phyloP scores from a whole-genome alignment of 2,329 filamentous ascomycete species.

The Lachnellula willkommii region DNA sequence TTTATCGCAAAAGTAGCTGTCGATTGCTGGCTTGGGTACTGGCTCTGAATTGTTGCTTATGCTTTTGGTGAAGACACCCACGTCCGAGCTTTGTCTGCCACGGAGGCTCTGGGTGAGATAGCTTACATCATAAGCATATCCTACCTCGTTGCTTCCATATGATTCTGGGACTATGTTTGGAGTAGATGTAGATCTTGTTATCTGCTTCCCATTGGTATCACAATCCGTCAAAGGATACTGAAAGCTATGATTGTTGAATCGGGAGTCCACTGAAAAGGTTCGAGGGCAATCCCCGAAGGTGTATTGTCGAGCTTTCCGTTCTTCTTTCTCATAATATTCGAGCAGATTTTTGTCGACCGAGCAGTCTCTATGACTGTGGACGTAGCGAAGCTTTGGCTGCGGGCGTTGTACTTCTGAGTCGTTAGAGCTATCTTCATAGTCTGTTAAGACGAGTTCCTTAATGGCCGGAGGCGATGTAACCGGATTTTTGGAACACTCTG shows the following conservation, averaged over 20 bases:
- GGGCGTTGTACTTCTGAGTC: not conserved
- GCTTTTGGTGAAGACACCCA: not conserved
- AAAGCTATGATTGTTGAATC: not conserved
- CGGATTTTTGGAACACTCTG: not conserved
- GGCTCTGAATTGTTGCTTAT: not conserved
- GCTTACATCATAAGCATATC: not conserved
- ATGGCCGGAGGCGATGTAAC: not conserved
- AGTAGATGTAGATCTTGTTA: not conserved
- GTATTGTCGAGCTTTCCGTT: not conserved
- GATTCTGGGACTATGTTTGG: not conserved
- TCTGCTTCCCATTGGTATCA: not conserved
- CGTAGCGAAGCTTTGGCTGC: slow-evolving; percentile 20
- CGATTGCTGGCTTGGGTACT: not conserved
- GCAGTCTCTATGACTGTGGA: slow-evolving; percentile 25
- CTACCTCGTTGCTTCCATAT: not conserved
- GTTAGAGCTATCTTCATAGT: not conserved
- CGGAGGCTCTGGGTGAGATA: not conserved
- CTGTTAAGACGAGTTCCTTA: not conserved
- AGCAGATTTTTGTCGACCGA: slow-evolving; percentile 21
- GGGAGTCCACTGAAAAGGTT: not conserved
- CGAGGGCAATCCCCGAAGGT: not conserved
- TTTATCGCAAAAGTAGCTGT: not conserved
- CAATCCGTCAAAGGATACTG: not conserved
- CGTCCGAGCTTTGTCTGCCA: not conserved
- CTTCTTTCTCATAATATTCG: slow-evolving; percentile 18